Conservation (phyloP, 192 early-diverging fungal genomes). For the Lobosporangium transversale region DNA sequence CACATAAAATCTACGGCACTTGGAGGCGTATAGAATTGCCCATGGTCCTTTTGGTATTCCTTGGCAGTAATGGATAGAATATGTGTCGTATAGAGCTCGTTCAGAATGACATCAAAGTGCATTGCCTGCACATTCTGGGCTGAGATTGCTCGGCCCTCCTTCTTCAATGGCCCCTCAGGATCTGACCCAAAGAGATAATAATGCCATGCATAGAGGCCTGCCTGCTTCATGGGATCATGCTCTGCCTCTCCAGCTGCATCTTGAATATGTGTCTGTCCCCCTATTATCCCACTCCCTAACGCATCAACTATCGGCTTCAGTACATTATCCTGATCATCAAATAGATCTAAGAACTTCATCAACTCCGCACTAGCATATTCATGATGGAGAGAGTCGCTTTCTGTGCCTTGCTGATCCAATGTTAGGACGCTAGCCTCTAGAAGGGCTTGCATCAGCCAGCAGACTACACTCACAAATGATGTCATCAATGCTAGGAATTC, state of each 20-base stretch:
- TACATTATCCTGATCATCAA: slow-evolving; percentile 52
- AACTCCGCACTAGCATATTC: not conserved
- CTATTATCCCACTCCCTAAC: slow-evolving; percentile 11
- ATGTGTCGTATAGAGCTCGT: slow-evolving; percentile 62
- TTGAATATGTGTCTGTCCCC: not conserved
- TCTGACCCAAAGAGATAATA: slow-evolving; percentile 20
- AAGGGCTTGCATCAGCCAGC: slow-evolving; percentile 31
- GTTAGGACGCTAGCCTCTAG: not conserved
- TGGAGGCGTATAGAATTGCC: slow-evolving; percentile 68
- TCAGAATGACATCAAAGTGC: slow-evolving; percentile 56
- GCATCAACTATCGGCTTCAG: slow-evolving; percentile 37
- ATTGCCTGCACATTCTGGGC: not conserved
- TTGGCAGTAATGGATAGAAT: slow-evolving; percentile 58
- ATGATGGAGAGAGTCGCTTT: not conserved
- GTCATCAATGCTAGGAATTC: slow-evolving; percentile 55
- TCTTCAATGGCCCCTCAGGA: slow-evolving; percentile 5
- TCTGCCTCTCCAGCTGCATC: not conserved
- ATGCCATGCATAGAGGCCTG: slow-evolving; percentile 37
- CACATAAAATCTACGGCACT: slow-evolving; percentile 68
- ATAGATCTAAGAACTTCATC: slow-evolving; percentile 27
- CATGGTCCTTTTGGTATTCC: slow-evolving; percentile 71
- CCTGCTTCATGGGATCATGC: not conserved
- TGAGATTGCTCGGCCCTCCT: slow-evolving; percentile 4
- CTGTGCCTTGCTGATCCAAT: not conserved
- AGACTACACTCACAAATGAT: slow-evolving; percentile 60